Evolutionary conservation across 139 green algal species (phyloP), one percentile per base, ranked within the genome.

Genomic region (Ulvella scutata): DNA sequence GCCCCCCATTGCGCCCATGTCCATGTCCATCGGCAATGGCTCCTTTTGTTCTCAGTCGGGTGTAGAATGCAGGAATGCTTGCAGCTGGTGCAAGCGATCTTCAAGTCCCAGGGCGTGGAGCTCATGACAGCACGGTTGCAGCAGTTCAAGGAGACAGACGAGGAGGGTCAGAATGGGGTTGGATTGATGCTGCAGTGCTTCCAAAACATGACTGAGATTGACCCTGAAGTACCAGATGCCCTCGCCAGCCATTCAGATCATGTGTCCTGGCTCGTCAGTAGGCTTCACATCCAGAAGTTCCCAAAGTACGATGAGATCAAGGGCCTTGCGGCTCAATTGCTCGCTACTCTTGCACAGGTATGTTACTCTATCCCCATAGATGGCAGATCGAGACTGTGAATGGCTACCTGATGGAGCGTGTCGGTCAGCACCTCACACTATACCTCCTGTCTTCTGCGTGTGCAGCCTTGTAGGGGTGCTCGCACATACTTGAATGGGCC

Each of bases 141-240:
- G 13, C 61, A 74, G 7, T 84, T 96, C 23, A 77, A 90, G 36
- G 94, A 98, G 76, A 76, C 62, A 33, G 75, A 80, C 3, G 37
- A 94, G 21, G 90, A 96, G 67, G 91, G 97, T 78, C 89, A 84
- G 21, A 43, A 43, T 0, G 90, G 88, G 0, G 89, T 98, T 26
- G 84, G 87, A 74, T 86, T 90, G 73, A 85, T 81, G 13, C 83
- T 98, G 37, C 77, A 80, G 31, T 87, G 91, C 38, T 80, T 98
- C 59, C 91, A 97, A 77, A 97, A 98, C 77, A 79, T 94, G 81
- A 74, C 95, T 2, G 94, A 98, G 79, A 81, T 96, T 10, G 51
- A 67, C 33, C 51, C 51, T 29, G n/a, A 26, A 10, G 51, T 74
- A 17, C 35, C 33, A 23, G 33, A 23, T 6, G 13, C 36, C 13